Evolutionary conservation across 2,329 filamentous ascomycete genomes (phyloP).

Genomic region (Ascocoryne sarcoides): DNA sequence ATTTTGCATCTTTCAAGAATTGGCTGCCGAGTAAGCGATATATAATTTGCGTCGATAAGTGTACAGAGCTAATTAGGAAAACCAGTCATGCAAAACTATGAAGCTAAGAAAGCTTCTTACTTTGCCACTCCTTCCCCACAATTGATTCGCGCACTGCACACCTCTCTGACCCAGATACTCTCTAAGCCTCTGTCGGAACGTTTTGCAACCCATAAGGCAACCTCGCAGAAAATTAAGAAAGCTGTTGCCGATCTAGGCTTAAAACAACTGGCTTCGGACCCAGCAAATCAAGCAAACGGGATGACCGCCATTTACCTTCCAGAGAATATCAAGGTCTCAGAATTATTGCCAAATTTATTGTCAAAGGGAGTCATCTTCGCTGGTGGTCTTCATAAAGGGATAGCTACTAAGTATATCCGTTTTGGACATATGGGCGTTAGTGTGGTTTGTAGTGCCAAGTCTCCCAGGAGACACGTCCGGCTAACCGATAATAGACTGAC

Average conservation of each 20-base stretch:
- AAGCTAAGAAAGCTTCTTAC: slow-evolving; percentile 94
- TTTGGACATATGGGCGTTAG: slow-evolving; percentile 98
- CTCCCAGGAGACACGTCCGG: neutral
- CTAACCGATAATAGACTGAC: slow-evolving; percentile 48
- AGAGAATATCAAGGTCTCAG: slow-evolving; percentile 68
- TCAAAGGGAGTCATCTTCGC: slow-evolving; percentile 91
- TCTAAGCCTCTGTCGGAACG: slow-evolving; percentile 71
- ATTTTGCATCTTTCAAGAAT: slow-evolving; percentile 96
- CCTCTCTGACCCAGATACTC: slow-evolving; percentile 76
- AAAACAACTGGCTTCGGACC: slow-evolving; percentile 75
- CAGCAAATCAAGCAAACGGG: slow-evolving; percentile 86
- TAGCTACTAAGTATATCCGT: slow-evolving; percentile 84
- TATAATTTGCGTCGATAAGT: neutral
- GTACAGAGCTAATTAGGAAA: slow-evolving; percentile 2
- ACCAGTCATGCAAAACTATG: slow-evolving; percentile 95
- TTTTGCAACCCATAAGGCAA: slow-evolving; percentile 71
- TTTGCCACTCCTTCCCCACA: slow-evolving; percentile 96
- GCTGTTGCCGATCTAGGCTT: slow-evolving; percentile 72
- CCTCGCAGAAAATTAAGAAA: slow-evolving; percentile 80
- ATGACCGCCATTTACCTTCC: slow-evolving; percentile 98
- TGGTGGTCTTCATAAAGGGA: slow-evolving; percentile 91
- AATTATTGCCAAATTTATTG: slow-evolving; percentile 75
- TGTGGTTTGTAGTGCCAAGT: slow-evolving; percentile 46
- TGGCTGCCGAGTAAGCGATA: slow-evolving; percentile 72
- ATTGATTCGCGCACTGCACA: slow-evolving; percentile 86